phyloP scores from a whole-genome alignment of 169 alveolate species.

The Plasmodium knowlesi region DNA sequence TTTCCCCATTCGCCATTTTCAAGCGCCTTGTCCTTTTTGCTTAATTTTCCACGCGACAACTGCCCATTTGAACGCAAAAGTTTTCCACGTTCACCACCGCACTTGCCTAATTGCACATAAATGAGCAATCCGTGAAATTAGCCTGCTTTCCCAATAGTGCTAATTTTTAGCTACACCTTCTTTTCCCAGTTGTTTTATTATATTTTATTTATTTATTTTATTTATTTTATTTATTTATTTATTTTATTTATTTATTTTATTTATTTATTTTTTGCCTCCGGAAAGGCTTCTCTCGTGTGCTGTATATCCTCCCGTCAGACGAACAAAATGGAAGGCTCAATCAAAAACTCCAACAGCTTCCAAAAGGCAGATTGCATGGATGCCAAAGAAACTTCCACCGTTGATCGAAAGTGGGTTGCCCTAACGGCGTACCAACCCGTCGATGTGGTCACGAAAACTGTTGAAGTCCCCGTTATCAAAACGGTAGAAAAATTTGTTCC shows the following conservation, averaged over 20 bases:
- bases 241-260: no score
- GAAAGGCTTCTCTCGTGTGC: not conserved
- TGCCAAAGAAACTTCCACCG: slow-evolving; percentile 78
- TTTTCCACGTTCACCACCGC: not conserved
- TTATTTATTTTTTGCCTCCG: not conserved
- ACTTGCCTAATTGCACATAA: not conserved
- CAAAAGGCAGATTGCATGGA: slow-evolving; percentile 78
- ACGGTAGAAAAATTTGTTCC: slow-evolving; percentile 86
- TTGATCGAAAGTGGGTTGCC: slow-evolving; percentile 84
- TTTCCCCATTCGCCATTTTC: not conserved
- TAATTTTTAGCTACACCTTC: not conserved
- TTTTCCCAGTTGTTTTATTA: not conserved
- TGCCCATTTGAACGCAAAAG: not conserved
- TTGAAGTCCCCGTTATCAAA: slow-evolving; percentile 85
- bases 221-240: no score
- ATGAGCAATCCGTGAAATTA: not conserved
- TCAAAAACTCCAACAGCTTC: slow-evolving; percentile 56
- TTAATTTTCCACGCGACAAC: not conserved
- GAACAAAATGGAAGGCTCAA: slow-evolving; percentile 75
- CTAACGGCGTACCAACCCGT: slow-evolving; percentile 92
- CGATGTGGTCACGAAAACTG: slow-evolving; percentile 87
- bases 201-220: no score
- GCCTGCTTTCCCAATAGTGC: not conserved
- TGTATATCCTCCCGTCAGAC: not conserved
- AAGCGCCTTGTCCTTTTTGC: slow-evolving; percentile 2